Evolutionary conservation across 208 protist species (phyloP).

Genomic region (Leptomonas seymouri): DNA sequence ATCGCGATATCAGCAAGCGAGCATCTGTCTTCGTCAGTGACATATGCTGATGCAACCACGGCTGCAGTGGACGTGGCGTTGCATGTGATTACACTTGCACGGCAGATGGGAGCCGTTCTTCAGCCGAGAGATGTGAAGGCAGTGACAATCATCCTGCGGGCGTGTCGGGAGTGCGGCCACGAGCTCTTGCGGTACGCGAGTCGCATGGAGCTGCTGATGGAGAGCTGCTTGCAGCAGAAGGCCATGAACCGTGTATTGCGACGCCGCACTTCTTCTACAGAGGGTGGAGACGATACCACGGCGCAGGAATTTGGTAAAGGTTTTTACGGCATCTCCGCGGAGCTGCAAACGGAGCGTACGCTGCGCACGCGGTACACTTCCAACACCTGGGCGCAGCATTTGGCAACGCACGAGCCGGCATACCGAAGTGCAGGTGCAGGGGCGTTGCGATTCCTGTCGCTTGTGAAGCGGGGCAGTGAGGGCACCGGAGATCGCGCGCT

Average conservation of each 20-base stretch:
- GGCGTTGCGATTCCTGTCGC: conserved; percentile 44
- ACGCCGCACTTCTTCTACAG: conserved; percentile 13
- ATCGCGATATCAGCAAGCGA: conserved; percentile 24
- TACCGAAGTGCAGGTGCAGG: conserved; percentile 34
- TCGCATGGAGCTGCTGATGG: conserved; percentile 70
- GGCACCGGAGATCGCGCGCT: conserved; percentile 14
- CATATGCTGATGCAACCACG: conserved; percentile 44
- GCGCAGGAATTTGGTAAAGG: conserved; percentile 12
- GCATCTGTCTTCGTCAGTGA: conserved; percentile 20
- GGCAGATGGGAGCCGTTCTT: conserved; percentile 59
- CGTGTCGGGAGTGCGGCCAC: conserved; percentile 60
- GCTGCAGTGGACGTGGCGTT: conserved; percentile 55
- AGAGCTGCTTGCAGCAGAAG: conserved; percentile 56
- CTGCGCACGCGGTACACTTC: conserved; percentile 58
- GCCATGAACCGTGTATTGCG: conserved; percentile 50
- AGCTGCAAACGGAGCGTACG: conserved; percentile 47
- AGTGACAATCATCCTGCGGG: conserved; percentile 58
- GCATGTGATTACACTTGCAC: conserved; percentile 66
- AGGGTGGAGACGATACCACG: conserved; percentile 2
- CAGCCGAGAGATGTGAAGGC: conserved; percentile 43
- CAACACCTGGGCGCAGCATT: conserved; percentile 63
- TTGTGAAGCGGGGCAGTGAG: conserved; percentile 14
- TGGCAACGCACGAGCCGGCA: conserved; percentile 23
- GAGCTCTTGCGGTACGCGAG: conserved; percentile 40
- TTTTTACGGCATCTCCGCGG: conserved; percentile 51